Evolutionary conservation across 345 rosid species (phyloP).

Genomic region (Linum lewisii): DNA sequence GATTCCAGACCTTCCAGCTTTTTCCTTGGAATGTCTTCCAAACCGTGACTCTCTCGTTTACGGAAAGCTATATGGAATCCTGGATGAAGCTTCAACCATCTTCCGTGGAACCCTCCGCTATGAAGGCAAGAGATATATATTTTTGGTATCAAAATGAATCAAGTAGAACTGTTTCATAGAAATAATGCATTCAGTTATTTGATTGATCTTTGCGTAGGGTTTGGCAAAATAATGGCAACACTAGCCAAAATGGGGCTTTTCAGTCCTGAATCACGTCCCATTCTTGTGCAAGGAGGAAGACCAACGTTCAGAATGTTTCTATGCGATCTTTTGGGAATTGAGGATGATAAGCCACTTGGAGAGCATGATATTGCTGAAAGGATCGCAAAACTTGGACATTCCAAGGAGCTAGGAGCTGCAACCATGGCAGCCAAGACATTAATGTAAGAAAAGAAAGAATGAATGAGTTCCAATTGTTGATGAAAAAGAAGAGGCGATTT

Average conservation of each 20-base stretch:
- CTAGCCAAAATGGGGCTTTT: slow-evolving; percentile 71
- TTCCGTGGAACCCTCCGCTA: slow-evolving; percentile 94
- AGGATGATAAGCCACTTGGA: slow-evolving; percentile 20
- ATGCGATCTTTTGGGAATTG: slow-evolving; percentile 33
- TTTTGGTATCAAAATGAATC: slow-evolving; percentile 1
- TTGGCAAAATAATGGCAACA: slow-evolving; percentile 62
- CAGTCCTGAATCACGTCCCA: slow-evolving; percentile 32
- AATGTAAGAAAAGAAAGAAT: slow-evolving; percentile 27
- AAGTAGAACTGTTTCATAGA: background rate
- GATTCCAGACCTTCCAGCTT: slow-evolving; percentile 78
- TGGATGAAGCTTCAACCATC: slow-evolving; percentile 64
- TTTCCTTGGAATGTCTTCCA: slow-evolving; percentile 86
- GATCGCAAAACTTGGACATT: slow-evolving; percentile 49
- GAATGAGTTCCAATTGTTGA: background rate
- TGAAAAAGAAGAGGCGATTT: slow-evolving; percentile 4
- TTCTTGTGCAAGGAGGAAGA: slow-evolving; percentile 30
- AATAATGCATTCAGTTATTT: background rate
- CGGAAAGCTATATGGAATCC: slow-evolving; percentile 67
- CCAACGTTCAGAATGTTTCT: slow-evolving; percentile 48
- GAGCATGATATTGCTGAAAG: slow-evolving; percentile 54
- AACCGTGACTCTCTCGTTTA: slow-evolving; percentile 79
- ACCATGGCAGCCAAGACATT: slow-evolving; percentile 59
- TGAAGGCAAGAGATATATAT: slow-evolving; percentile 45
- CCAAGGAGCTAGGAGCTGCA: slow-evolving; percentile 49
- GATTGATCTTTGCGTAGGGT: slow-evolving; percentile 35